Percentiles rank a stretch among this genome's conserved stretches.
phyloP scores from a whole-genome alignment of 2,329 filamentous ascomycete species.

The Leptographium galeiforme region DNA sequence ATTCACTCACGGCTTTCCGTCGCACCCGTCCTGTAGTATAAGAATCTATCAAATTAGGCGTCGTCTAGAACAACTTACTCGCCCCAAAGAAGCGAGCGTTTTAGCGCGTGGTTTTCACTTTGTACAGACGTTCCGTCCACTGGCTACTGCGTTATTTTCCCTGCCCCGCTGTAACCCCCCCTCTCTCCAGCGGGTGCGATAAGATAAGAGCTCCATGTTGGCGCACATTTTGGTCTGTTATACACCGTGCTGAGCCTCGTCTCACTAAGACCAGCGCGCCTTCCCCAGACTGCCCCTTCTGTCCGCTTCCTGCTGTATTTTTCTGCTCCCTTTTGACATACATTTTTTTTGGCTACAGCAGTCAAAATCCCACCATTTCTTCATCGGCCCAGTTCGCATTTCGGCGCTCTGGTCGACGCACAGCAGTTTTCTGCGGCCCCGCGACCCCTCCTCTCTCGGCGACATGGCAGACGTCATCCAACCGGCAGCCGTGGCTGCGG shows the following conservation, averaged over 20 bases:
- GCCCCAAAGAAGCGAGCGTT: neutral
- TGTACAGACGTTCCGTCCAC: neutral
- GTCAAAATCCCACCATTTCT: neutral
- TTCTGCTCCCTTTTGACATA: neutral
- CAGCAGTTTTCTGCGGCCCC: too few relatives aligned
- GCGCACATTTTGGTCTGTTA: neutral
- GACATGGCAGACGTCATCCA: too few relatives aligned
- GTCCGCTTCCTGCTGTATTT: neutral
- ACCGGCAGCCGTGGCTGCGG: neutral
- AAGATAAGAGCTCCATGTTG: slow-evolving; percentile 17
- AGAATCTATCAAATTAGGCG: neutral
- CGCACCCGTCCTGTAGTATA: neutral
- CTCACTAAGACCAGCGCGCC: neutral
- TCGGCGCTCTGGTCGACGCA: too few relatives aligned
- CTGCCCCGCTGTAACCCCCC: slow-evolving; percentile 2
- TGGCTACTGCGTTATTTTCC: slow-evolving; percentile 6
- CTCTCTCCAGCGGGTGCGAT: slow-evolving; percentile 13
- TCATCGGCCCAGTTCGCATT: too few relatives aligned
- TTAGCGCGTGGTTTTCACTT: slow-evolving; percentile 2
- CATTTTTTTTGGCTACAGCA: too few relatives aligned
- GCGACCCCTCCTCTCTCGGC: too few relatives aligned
- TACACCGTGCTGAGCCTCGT: neutral
- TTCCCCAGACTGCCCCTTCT: neutral
- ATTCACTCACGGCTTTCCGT: neutral
- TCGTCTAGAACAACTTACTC: neutral